phyloP scores from a whole-genome alignment of 805 yeast genomes.

The Kazachstania martiniae region DNA sequence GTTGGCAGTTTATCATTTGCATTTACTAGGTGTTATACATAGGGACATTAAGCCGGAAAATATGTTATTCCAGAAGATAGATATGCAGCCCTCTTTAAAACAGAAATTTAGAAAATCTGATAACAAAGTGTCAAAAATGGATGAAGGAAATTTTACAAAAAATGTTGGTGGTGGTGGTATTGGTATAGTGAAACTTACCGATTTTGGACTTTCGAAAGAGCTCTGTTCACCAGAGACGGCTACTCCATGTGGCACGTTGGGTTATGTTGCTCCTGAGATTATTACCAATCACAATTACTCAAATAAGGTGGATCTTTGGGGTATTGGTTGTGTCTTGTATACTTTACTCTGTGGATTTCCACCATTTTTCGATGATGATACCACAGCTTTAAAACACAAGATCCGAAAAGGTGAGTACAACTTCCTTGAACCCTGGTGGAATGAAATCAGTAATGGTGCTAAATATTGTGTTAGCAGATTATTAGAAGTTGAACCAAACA shows the following conservation, averaged over 20 bases:
- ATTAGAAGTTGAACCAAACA: constrained; percentile 56
- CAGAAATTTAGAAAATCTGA: constrained; percentile 44
- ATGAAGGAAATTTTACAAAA: constrained; percentile 75
- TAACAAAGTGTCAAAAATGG: constrained; percentile 52
- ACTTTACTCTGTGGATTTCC: constrained; percentile 93
- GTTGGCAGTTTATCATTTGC: constrained; percentile 53
- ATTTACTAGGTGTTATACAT: constrained; percentile 66
- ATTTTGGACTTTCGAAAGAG: constrained; percentile 86
- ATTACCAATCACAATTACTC: constrained; percentile 85
- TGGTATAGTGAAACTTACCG: constrained; percentile 82
- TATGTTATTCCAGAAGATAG: constrained; percentile 50
- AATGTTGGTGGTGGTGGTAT: constrained; percentile 87
- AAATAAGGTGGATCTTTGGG: constrained; percentile 96
- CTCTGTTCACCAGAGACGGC: constrained; percentile 66
- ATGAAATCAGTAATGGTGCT: constrained; percentile 58
- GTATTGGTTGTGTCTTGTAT: constrained; percentile 88
- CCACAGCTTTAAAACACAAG: constrained; percentile 51
- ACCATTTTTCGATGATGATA: constrained; percentile 71
- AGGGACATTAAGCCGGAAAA: constrained; percentile 77
- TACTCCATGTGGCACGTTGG: constrained; percentile 97
- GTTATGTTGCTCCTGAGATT: constrained; percentile 95
- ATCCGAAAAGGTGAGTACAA: constrained; percentile 59
- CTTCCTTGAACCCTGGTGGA: constrained; percentile 78
- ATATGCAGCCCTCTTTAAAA: constrained; percentile 31
- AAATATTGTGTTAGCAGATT: constrained; percentile 56